Base-by-base conservation (phyloP, 768 basidiomycete genomes). In the Lactifluus pinguis region DNA sequence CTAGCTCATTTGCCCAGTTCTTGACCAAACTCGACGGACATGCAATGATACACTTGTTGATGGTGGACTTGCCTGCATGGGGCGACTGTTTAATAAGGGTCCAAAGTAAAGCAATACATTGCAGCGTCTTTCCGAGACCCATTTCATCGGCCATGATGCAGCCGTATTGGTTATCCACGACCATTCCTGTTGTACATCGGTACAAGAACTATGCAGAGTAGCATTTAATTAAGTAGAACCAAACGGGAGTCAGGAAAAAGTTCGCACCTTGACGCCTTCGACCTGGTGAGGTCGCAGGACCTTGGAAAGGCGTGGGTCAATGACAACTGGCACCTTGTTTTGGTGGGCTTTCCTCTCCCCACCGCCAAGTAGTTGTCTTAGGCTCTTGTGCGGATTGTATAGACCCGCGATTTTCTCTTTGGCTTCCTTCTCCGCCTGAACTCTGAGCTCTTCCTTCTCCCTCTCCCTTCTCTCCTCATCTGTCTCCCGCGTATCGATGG, bases 141-240 rank as follows among this genome's bases (percentile, higher is more conserved):
- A 99, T 99, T 73, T 95, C 95, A 69, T 99, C 95, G 1, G 95
- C 95, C 95, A 99, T 98, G 72, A 99, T 99, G 69, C 95, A 98
- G 0, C 91, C 92, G 62, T 85, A 87, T 63, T 95, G 92, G 67
- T 92, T 89, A 49, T 92, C 87, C 41, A 89, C 89, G 58, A 95
- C 73, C 84, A 95, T 89, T 0, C 95, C 97, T 0, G 94, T 97
- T 5, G 94, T 86, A 72, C 95, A 97, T 72, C 83, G 86, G 74
- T 95, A 99, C 72, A 99, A 72, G 73, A 99, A 98, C 94, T 99
- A 66, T 25, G n/a, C 4, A 19, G 8, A 39, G 10, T 21, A 30
- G 32, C 53, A 49, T 41, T 49, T 4, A 58, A 49, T 42, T 50
- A 4, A 58, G 64, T n/a, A 44, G 62, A 49, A 19, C 1, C 4